Evolutionary conservation across 768 basidiomycete species (phyloP), one percentile per base, ranked within the genome.

Genomic region (Phanerochaete carnosa): DNA sequence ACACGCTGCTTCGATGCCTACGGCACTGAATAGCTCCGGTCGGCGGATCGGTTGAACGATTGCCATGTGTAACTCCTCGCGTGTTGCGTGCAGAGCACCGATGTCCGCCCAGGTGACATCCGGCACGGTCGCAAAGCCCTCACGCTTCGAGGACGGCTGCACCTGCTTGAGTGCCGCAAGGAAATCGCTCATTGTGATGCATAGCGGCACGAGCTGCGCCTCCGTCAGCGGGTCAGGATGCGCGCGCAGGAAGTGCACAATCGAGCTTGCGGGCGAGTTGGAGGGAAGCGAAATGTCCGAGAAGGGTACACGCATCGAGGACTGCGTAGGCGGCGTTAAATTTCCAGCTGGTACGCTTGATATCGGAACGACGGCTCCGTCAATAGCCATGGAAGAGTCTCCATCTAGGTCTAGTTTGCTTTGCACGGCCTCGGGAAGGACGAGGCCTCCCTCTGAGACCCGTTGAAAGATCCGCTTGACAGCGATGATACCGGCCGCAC

Each of bases 91-190:
- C n/a, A 98, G 79, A 1, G 96, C 97, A 23, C 97, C 97, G 50
- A 99, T 82, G 70, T 98, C 95, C 1, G 88, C 79, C 96, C 97
- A 99, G 0, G 91, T 90, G 1, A 98, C 92, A 66, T 95, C 93
- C 0, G 97, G 97, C 3, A 98, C 90, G 0, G 97, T 98, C 5
- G 97, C 90, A 66, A 99, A 99, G 3, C 97, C 97, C 78, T 99
- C 97, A 45, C 97, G 90, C 71, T 95, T 95, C 6, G 96, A 93
- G 0, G 95, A 97, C 0, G 96, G 97, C 69, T 98, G 97, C 0
- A 98, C 88, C 54, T 95, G 83, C 57, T 84, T 81, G n/a, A 98
- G 81, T 0, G 97, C 96, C 9, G 77, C 76, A 4, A 71, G 74
- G 72, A 98, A 99, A 74, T 98, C 97, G 1, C 79, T 70, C 5